phyloP scores from a whole-genome alignment of 108 stramenopile species.

The Discostella stelligeroides region DNA sequence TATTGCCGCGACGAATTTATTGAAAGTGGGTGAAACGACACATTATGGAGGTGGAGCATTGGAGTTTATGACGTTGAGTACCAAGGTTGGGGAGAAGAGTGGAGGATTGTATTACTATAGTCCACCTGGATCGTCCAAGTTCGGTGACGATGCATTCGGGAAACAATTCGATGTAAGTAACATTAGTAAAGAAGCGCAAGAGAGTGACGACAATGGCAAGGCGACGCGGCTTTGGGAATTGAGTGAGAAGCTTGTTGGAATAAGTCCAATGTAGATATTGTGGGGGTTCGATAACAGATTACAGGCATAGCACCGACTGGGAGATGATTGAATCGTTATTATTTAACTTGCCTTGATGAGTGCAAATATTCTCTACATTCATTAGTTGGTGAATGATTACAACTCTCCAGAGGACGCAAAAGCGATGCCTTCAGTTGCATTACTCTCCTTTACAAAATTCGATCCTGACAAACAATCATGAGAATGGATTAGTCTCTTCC shows the following conservation, averaged over 20 bases:
- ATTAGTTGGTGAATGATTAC: no score
- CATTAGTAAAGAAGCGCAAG: slow-evolving; percentile 71
- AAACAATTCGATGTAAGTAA: slow-evolving; percentile 56
- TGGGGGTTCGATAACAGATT: no score
- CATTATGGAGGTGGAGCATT: slow-evolving; percentile 81
- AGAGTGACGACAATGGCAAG: slow-evolving; percentile 58
- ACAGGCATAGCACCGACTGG: no score
- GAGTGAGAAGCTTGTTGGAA: slow-evolving; percentile 70
- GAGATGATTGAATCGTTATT: no score
- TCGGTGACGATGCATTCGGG: slow-evolving; percentile 80
- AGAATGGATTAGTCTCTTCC: slow-evolving; percentile 80
- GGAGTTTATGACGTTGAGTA: slow-evolving; percentile 70
- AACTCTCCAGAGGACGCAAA: slow-evolving; percentile 25
- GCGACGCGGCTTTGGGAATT: slow-evolving; percentile 75
- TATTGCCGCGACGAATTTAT: slow-evolving; percentile 65
- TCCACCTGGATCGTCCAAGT: slow-evolving; percentile 77
- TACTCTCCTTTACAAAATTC: slow-evolving; percentile 16
- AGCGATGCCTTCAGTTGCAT: not conserved
- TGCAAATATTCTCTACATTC: no score
- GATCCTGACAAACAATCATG: slow-evolving; percentile 58
- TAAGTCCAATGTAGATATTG: slow-evolving; percentile 12
- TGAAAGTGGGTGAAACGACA: slow-evolving; percentile 71
- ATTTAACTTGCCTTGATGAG: no score
- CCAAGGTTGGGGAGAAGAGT: slow-evolving; percentile 46
- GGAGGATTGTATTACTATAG: slow-evolving; percentile 60